phyloP scores from a whole-genome alignment of 345 rosid species.

The Psidium guajava region DNA sequence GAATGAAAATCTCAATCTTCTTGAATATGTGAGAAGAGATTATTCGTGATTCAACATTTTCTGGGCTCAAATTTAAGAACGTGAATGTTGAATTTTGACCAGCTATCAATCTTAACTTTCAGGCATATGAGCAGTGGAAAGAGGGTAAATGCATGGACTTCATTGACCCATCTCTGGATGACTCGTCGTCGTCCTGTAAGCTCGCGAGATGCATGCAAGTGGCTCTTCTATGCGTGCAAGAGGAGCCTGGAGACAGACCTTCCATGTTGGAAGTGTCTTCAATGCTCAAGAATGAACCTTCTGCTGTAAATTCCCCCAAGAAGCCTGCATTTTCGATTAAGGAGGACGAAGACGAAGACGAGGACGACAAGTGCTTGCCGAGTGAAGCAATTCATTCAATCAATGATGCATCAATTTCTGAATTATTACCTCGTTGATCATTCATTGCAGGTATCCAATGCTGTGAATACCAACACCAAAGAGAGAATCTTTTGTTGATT shows the following conservation, averaged over 20 bases:
- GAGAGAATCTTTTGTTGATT: background rate
- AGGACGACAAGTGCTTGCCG: background rate
- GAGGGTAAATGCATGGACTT: constrained; percentile 6
- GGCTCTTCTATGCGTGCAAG: constrained; percentile 22
- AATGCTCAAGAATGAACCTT: constrained; percentile 8
- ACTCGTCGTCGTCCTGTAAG: constrained; percentile 5
- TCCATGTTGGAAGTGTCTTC: constrained; percentile 17
- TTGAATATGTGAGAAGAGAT: constrained; percentile 22
- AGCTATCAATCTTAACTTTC: background rate
- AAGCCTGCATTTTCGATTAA: constrained; percentile 19
- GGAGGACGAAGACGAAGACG: background rate
- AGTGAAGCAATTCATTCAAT: constrained; percentile 7
- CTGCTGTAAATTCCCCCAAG: constrained; percentile 2
- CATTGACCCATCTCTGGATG: constrained; percentile 18
- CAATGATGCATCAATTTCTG: constrained; percentile 12
- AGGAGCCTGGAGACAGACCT: constrained; percentile 14
- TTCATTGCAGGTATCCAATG: background rate
- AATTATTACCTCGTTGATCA: constrained; percentile 16
- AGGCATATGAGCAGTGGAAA: constrained; percentile 21
- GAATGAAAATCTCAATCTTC: constrained; percentile 15
- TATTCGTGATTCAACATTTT: background rate
- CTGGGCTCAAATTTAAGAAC: background rate
- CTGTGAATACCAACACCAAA: background rate
- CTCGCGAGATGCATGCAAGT: constrained; percentile 16
- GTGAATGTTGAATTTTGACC: background rate